These are phyloP conservation scores for Lotmaria passim DNA, from an alignment of 208 protist species.

Conservation along the genomic window DNA sequence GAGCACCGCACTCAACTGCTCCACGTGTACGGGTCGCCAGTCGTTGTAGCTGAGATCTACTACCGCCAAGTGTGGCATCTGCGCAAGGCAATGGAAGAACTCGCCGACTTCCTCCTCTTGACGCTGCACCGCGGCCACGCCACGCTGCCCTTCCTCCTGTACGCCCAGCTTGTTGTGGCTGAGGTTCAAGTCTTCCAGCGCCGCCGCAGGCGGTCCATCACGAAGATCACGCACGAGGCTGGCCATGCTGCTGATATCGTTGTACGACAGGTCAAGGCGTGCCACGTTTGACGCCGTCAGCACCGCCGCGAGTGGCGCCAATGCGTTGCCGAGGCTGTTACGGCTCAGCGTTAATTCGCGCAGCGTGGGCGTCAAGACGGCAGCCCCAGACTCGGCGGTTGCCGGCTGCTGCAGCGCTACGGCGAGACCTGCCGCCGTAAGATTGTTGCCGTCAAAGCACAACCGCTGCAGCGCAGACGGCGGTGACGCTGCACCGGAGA, in stretches of 20 bases:
- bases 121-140: not conserved
- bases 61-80: slow-evolving; percentile 44
- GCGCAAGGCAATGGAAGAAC: slow-evolving; percentile 40
- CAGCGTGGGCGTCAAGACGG: slow-evolving; percentile 27
- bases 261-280: slow-evolving; percentile 64
- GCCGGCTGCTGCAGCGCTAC: slow-evolving; percentile 65
- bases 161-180: slow-evolving; percentile 82
- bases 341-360: slow-evolving; percentile 70
- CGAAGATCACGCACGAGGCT: slow-evolving; percentile 43
- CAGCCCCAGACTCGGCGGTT: slow-evolving; percentile 12
- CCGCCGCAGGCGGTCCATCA: slow-evolving; percentile 32
- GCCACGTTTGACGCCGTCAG: slow-evolving; percentile 47
- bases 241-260: slow-evolving; percentile 49
- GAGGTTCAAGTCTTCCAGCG: slow-evolving; percentile 55
- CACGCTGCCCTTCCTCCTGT: slow-evolving; percentile 31
- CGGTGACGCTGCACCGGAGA: slow-evolving; percentile 4
- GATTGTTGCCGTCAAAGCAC: slow-evolving; percentile 72
- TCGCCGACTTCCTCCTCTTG: slow-evolving; percentile 39
- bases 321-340: slow-evolving; percentile 63
- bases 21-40: slow-evolving; percentile 54
- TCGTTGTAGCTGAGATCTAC: slow-evolving; percentile 82
- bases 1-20: slow-evolving; percentile 40
- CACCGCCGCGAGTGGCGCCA: slow-evolving; percentile 45
- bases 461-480: slow-evolving; percentile 28
- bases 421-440: slow-evolving; percentile 48